A percentile compares a stretch with the other conserved stretches of the same genome.
Conservation (phyloP, 768 basidiomycete genomes). For the Kwoniella dendrophila region DNA sequence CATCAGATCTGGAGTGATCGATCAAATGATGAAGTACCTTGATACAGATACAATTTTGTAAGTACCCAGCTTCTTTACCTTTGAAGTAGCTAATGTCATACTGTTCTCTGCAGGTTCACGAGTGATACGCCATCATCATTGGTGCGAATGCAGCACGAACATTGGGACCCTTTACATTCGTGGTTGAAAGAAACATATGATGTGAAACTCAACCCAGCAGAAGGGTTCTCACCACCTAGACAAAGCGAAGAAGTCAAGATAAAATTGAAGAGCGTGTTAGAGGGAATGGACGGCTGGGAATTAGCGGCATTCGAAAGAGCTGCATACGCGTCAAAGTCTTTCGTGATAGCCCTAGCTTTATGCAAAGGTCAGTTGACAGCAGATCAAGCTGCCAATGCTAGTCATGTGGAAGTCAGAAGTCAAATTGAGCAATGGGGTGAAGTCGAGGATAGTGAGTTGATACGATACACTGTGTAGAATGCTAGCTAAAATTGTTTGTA, state of each 20-base stretch:
- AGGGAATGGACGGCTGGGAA: conserved; percentile 76
- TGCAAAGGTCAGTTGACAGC: conserved; percentile 73
- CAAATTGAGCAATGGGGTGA: conserved; percentile 99
- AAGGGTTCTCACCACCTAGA: conserved; percentile 69
- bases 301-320: conserved; percentile 92
- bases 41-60: conserved; percentile 77
- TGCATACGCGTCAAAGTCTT: conserved; percentile 85
- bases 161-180: conserved; percentile 85
- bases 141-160: conserved; percentile 71
- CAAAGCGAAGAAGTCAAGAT: conserved; percentile 72
- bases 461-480: background rate
- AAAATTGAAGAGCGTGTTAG: conserved; percentile 65
- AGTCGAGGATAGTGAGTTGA: conserved; percentile 92
- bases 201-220: conserved; percentile 69
- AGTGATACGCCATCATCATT: conserved; percentile 74
- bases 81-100: background rate
- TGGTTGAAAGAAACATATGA: conserved; percentile 73
- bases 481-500: conserved; percentile 51
- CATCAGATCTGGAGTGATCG: conserved; percentile 66
- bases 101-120: conserved; percentile 67
- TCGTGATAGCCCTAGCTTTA: conserved; percentile 82
- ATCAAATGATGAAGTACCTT: conserved; percentile 75
- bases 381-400: conserved; percentile 79
- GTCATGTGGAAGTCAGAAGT: conserved; percentile 89
- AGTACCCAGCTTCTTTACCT: conserved; percentile 12